Evolutionary conservation across 2,329 filamentous ascomycete species (phyloP).

Genomic region (Aspergillus awamori): DNA sequence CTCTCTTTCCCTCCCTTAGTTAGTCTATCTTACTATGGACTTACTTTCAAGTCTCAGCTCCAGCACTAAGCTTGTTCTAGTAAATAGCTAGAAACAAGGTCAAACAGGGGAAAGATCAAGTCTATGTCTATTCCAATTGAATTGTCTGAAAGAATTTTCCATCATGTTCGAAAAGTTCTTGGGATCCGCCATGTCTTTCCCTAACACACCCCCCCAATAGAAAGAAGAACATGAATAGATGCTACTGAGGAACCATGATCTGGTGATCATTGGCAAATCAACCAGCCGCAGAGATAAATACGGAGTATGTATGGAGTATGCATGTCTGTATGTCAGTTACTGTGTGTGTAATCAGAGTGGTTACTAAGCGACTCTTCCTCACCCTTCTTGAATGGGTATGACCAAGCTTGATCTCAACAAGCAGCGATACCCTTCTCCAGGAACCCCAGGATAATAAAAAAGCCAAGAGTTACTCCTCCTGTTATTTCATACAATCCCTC

Average conservation of each 20-base stretch:
- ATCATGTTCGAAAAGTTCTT: neutral
- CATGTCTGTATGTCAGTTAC: no score
- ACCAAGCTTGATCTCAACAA: no score
- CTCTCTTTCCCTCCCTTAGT: no score
- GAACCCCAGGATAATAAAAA: no score
- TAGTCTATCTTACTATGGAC: neutral
- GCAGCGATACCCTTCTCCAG: no score
- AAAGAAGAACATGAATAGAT: no score
- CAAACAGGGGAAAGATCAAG: conserved; percentile 8
- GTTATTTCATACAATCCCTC: no score
- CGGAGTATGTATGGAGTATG: neutral
- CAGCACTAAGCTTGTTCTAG: conserved; percentile 5
- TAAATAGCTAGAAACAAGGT: conserved; percentile 12
- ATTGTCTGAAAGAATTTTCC: neutral
- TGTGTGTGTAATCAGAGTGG: no score
- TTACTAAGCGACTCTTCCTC: no score
- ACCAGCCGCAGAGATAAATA: neutral
- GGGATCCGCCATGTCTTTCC: neutral
- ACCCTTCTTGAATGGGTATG: no score
- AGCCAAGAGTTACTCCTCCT: no score
- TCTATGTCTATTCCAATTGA: neutral
- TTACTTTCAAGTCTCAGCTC: conserved; percentile 5
- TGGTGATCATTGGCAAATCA: neutral
- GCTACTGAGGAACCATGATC: no score
- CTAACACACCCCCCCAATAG: neutral